These are phyloP conservation scores for Microstegium vimineum DNA, from an alignment of 176 grass and related monocot genomes.

Conservation along the genomic window DNA sequence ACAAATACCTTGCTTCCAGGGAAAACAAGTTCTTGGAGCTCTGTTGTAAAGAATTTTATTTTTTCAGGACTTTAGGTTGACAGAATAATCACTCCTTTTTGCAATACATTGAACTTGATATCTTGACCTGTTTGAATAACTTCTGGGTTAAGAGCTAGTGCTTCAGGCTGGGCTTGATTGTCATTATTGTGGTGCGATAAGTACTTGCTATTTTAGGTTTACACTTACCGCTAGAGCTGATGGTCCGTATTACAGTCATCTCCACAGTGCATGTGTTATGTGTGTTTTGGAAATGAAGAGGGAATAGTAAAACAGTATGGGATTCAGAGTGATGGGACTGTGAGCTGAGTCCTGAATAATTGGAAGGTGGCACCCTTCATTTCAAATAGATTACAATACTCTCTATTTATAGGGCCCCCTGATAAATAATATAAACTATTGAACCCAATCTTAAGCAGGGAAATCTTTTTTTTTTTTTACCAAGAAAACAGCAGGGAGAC, in stretches of 20 bases:
- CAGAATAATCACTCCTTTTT: background rate
- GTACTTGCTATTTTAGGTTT: background rate
- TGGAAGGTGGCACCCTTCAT: background rate
- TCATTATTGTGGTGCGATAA: background rate
- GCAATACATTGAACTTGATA: background rate
- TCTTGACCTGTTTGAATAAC: background rate
- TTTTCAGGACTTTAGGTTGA: background rate
- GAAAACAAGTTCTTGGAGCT: background rate
- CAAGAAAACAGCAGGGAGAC: too few relatives aligned
- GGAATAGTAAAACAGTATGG: background rate
- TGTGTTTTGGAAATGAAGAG: background rate
- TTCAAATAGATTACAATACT: background rate
- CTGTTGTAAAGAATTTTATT: background rate
- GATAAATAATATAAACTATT: background rate
- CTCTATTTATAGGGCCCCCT: background rate
- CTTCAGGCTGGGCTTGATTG: background rate
- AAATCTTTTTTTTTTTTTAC: too few relatives aligned
- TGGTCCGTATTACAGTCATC: background rate
- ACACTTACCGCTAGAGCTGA: background rate
- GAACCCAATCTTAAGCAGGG: background rate
- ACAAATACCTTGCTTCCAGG: background rate
- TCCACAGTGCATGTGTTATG: background rate
- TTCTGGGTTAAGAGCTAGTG: background rate
- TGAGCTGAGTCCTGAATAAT: background rate
- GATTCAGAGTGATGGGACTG: background rate